These are phyloP conservation scores for Thymus quinquecostatus DNA, from an alignment of 257 asterid genomes.

Conservation along the genomic window DNA sequence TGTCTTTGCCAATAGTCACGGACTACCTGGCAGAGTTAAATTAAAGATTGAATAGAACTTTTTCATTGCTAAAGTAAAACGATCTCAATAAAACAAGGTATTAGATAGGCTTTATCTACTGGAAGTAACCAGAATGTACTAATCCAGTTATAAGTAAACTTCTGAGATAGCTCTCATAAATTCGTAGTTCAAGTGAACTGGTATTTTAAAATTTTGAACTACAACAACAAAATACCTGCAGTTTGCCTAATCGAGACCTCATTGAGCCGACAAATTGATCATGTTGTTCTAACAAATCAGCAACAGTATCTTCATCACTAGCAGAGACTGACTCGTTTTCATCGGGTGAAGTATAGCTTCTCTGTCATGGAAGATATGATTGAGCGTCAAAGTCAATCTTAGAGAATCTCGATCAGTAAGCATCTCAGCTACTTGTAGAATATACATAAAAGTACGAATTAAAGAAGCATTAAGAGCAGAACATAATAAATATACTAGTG, in stretches of 20 bases:
- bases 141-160: constrained; percentile 9
- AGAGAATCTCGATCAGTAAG: constrained; percentile 25
- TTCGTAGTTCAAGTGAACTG: neutral
- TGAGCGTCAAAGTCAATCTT: constrained; percentile 20
- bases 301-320: constrained; percentile 75
- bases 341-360: constrained; percentile 50
- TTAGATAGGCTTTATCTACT: neutral
- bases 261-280: constrained; percentile 79
- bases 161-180: neutral
- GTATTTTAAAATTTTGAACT: neutral
- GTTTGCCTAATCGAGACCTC: constrained; percentile 85
- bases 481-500: constrained; percentile 13
- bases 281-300: constrained; percentile 78
- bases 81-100: neutral
- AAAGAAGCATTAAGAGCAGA: constrained; percentile 5
- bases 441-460: neutral
- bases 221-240: constrained; percentile 62
- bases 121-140: constrained; percentile 6
- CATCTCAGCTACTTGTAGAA: constrained; percentile 18
- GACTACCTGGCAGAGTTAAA: constrained; percentile 58
- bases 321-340: constrained; percentile 63
- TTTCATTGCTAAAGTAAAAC: neutral
- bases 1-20: constrained; percentile 77
- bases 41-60: constrained; percentile 3
- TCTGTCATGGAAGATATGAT: constrained; percentile 42